Evolutionary conservation across 208 protist genomes (phyloP), one percentile per base, ranked within the genome.

Genomic region (Trypanosoma scelopori): DNA sequence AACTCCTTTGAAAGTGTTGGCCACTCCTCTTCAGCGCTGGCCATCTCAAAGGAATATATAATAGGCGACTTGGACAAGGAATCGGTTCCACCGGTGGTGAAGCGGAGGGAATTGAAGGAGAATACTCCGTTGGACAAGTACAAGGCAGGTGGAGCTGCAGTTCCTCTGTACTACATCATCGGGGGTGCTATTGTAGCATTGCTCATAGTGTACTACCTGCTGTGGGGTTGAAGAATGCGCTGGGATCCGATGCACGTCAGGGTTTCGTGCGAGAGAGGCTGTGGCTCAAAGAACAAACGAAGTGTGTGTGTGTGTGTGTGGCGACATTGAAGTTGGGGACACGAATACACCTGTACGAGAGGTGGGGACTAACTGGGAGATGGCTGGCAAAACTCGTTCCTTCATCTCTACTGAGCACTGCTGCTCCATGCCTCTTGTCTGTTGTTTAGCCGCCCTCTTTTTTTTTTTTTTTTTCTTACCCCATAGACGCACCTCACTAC

Each of bases 1-100:
- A 92, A 79, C 67, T 84, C 69, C 37, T 95, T 95, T 65, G 86
- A 95, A 64, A 86, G 70, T 60, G 91, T 95, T 55, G 85, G 85
- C 7, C 89, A 93, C 66, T 84, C 72, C 39, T 86, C 82, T 58
- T 76, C 72, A 3, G 89, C 89, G 15, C 42, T 87, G 9, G 63
- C 84, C 30, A 66, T 76, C 32, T 88, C 76, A 58, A 92, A 94
- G 61, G 65, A 65, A 0, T 81, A 83, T 39, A 91, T 92, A 53
- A 72, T 94, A n/a, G 89, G 89, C 35, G 67, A 70, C 45, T 63
- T 89, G 18, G 84, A 93, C 63, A 58, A 46, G 55, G 41, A 63
- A 11, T 48, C 58, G 51, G 64, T 65, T 4, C 79, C 83, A 41
- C 51, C 85, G 82, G 58, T 84, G 72, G 82, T 90, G 61, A 0